phyloP scores from a whole-genome alignment of 106 monocot genomes.

The Posidonia australis region DNA sequence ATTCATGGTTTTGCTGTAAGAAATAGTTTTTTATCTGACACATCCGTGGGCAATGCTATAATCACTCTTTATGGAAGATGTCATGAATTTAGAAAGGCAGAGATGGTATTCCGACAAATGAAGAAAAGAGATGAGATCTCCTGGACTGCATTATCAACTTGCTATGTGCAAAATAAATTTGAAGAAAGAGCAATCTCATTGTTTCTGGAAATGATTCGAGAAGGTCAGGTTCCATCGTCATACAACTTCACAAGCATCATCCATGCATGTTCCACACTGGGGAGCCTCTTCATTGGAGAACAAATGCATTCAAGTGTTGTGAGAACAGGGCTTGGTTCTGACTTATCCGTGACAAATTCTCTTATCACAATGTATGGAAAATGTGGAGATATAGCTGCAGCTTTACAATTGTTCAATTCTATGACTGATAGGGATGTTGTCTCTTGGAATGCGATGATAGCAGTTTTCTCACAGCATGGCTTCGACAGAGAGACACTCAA shows the following conservation, averaged over 20 bases:
- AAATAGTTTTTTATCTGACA: slow-evolving; percentile 28
- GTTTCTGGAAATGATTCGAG: slow-evolving; percentile 27
- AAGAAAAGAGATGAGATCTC: slow-evolving; percentile 35
- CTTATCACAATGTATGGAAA: slow-evolving; percentile 70
- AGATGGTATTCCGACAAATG: slow-evolving; percentile 30
- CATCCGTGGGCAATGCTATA: slow-evolving; percentile 33
- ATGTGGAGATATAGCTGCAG: slow-evolving; percentile 36
- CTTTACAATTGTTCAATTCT: slow-evolving; percentile 25
- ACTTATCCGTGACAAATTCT: slow-evolving; percentile 42
- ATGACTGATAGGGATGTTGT: slow-evolving; percentile 35
- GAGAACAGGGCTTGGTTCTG: slow-evolving; percentile 25
- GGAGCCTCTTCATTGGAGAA: slow-evolving; percentile 23
- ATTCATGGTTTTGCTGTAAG: slow-evolving; percentile 46
- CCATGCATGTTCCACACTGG: slow-evolving; percentile 31
- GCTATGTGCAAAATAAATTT: slow-evolving; percentile 38
- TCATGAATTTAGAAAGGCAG: slow-evolving; percentile 24
- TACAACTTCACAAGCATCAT: slow-evolving; percentile 29
- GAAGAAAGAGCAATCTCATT: slow-evolving; percentile 26
- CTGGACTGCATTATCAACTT: slow-evolving; percentile 44
- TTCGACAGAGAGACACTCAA: slow-evolving; percentile 31
- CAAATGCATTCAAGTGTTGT: slow-evolving; percentile 38
- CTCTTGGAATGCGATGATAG: slow-evolving; percentile 60
- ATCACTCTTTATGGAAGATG: slow-evolving; percentile 54
- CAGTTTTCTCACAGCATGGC: slow-evolving; percentile 42
- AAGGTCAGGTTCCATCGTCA: slow-evolving; percentile 14